phyloP scores from a whole-genome alignment of 2,329 filamentous ascomycete genomes.

The Westerdykella aurantiaca region DNA sequence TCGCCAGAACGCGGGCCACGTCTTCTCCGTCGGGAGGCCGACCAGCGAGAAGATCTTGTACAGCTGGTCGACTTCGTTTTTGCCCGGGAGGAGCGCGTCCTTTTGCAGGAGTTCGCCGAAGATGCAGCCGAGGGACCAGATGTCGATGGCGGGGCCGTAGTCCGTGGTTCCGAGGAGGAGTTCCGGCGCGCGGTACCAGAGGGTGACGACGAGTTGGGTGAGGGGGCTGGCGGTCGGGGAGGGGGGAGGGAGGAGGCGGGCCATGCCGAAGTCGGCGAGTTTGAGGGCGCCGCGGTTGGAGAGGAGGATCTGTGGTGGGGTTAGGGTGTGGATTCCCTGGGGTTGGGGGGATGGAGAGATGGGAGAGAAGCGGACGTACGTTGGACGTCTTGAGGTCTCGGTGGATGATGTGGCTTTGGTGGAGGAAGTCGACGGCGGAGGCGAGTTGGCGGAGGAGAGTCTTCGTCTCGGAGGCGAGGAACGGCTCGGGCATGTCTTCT shows the following conservation, averaged over 20 bases:
- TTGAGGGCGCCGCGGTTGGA: constrained; percentile 94
- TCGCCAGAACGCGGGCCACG: constrained; percentile 81
- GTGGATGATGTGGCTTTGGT: constrained; percentile 76
- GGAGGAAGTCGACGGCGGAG: constrained; percentile 76
- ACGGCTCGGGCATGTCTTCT: constrained; percentile 90
- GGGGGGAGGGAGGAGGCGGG: constrained; percentile 65
- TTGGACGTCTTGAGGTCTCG: constrained; percentile 37
- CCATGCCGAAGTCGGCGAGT: constrained; percentile 97
- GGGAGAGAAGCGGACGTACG: constrained; percentile 1
- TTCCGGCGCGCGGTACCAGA: constrained; percentile 95
- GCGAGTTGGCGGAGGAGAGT: constrained; percentile 79
- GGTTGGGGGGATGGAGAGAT: not conserved
- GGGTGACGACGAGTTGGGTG: constrained; percentile 88
- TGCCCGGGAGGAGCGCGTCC: constrained; percentile 77
- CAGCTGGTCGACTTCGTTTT: constrained; percentile 88
- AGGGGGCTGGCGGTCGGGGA: constrained; percentile 58
- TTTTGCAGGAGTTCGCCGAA: constrained; percentile 85
- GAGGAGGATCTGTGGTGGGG: constrained; percentile 77
- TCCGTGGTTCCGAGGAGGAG: constrained; percentile 72
- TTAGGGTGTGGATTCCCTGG: not conserved
- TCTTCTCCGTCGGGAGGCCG: constrained; percentile 74
- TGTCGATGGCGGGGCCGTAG: constrained; percentile 75
- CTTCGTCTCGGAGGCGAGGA: constrained; percentile 87
- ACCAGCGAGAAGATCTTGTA: constrained; percentile 77
- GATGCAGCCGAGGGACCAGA: constrained; percentile 96